These are phyloP conservation scores for Kockiozyma suomiensis DNA, from an alignment of 805 yeast species.

Conservation along the genomic window DNA sequence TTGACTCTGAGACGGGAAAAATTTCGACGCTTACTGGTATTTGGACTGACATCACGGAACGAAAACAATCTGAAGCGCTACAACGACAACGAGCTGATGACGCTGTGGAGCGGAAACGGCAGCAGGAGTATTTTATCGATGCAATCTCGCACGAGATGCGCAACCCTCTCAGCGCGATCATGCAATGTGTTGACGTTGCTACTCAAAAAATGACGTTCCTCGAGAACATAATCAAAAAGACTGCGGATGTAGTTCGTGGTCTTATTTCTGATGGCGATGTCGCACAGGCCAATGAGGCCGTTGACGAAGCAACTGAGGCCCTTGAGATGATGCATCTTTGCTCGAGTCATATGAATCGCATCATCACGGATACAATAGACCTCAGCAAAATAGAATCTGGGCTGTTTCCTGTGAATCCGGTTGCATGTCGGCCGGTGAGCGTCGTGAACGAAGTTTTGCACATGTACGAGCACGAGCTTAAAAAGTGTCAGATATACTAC, in stretches of 20 bases:
- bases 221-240: background rate
- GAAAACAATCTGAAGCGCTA: conserved; percentile 32
- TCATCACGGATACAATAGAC: conserved; percentile 75
- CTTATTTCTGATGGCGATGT: background rate
- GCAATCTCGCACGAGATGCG: conserved; percentile 92
- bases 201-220: background rate
- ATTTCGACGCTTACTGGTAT: conserved; percentile 26
- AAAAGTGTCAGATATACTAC: conserved; percentile 71
- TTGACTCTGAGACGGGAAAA: conserved; percentile 28
- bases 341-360: conserved; percentile 38
- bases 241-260: background rate
- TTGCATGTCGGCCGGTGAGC: conserved; percentile 21
- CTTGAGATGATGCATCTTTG: conserved; percentile 42
- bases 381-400: conserved; percentile 43
- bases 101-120: conserved; percentile 33
- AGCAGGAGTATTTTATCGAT: conserved; percentile 61
- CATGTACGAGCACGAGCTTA: conserved; percentile 78
- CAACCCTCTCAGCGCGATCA: conserved; percentile 92
- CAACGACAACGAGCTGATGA: conserved; percentile 34
- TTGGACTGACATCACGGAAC: conserved; percentile 33
- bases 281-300: background rate
- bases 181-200: conserved; percentile 79
- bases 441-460: conserved; percentile 59
- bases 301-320: conserved; percentile 75
- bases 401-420: conserved; percentile 30